Evolutionary conservation across 2,329 filamentous ascomycete species (phyloP).

Genomic region (Coniochaeta pulveracea): DNA sequence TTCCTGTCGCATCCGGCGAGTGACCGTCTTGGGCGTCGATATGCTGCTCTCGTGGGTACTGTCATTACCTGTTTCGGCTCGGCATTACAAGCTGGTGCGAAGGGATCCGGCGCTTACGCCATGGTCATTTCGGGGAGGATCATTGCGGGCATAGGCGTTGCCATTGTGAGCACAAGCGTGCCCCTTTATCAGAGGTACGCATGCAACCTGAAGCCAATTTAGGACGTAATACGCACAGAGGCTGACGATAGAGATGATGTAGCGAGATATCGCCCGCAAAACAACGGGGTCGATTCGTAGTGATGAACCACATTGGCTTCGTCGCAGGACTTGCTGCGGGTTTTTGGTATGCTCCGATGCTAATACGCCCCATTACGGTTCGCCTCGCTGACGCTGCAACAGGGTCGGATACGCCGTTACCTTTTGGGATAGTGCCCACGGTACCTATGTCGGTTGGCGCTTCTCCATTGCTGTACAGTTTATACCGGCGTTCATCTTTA

Average conservation of each 20-base stretch:
- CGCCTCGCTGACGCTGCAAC: slow-evolving; percentile 3
- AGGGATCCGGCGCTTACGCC: slow-evolving; percentile 25
- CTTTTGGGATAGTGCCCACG: slow-evolving; percentile 33
- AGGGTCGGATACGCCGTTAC: slow-evolving; percentile 47
- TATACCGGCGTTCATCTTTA: slow-evolving; percentile 37
- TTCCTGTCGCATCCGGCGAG: slow-evolving; percentile 39
- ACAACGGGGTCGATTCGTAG: slow-evolving; percentile 42
- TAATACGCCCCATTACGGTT: not conserved
- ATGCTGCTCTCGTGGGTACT: slow-evolving; percentile 36
- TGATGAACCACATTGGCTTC: slow-evolving; percentile 48
- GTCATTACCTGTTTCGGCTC: slow-evolving; percentile 34
- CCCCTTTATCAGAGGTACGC: slow-evolving; percentile 43
- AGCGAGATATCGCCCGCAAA: slow-evolving; percentile 44
- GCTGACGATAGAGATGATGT: not conserved
- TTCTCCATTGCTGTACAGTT: slow-evolving; percentile 37
- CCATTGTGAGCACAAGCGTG: slow-evolving; percentile 43
- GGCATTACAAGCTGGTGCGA: slow-evolving; percentile 32
- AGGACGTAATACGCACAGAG: not conserved
- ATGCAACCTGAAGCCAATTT: not conserved
- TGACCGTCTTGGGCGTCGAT: slow-evolving; percentile 38
- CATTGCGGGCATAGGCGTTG: slow-evolving; percentile 39
- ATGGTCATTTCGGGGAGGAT: slow-evolving; percentile 40
- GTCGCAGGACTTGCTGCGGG: slow-evolving; percentile 40
- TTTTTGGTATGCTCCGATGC: slow-evolving; percentile 33
- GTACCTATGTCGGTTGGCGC: slow-evolving; percentile 39